These are phyloP conservation scores for Fusarium sp. DNA, from an alignment of 2,329 filamentous ascomycete genomes.

Conservation along the genomic window DNA sequence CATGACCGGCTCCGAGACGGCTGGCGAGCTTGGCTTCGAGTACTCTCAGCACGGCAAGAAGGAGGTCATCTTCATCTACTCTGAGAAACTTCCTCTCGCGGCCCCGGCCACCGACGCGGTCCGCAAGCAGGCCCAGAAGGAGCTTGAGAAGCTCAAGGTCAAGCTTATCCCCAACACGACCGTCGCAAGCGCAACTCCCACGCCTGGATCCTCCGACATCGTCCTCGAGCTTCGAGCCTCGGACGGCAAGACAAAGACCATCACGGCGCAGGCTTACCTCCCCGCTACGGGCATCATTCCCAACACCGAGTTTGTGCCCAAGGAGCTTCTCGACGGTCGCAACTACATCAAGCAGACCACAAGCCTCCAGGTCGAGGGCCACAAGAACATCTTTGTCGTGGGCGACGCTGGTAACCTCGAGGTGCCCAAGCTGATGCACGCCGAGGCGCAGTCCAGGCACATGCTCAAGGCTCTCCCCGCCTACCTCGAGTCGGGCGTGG, in stretches of 20 bases:
- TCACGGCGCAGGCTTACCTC: constrained; percentile 59
- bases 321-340: constrained; percentile 49
- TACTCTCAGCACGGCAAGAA: constrained; percentile 59
- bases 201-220: constrained; percentile 42
- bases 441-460: constrained; percentile 51
- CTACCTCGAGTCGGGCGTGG: constrained; percentile 47
- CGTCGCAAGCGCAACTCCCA: constrained; percentile 46
- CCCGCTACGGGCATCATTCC: constrained; percentile 59
- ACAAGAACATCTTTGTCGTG: constrained; percentile 57
- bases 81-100: constrained; percentile 54
- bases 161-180: constrained; percentile 55
- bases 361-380: constrained; percentile 50
- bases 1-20: constrained; percentile 62
- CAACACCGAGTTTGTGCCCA: constrained; percentile 60
- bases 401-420: constrained; percentile 60
- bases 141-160: constrained; percentile 59
- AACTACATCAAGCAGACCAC: constrained; percentile 54
- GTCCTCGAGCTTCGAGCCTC: constrained; percentile 51
- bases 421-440: constrained; percentile 45
- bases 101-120: constrained; percentile 50
- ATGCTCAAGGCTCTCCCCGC: constrained; percentile 50
- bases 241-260: constrained; percentile 51
- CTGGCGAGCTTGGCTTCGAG: constrained; percentile 63
- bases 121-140: constrained; percentile 52
- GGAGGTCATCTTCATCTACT: constrained; percentile 59